Conservation (phyloP, 2,329 filamentous ascomycete genomes). For the Botrytis byssoidea region DNA sequence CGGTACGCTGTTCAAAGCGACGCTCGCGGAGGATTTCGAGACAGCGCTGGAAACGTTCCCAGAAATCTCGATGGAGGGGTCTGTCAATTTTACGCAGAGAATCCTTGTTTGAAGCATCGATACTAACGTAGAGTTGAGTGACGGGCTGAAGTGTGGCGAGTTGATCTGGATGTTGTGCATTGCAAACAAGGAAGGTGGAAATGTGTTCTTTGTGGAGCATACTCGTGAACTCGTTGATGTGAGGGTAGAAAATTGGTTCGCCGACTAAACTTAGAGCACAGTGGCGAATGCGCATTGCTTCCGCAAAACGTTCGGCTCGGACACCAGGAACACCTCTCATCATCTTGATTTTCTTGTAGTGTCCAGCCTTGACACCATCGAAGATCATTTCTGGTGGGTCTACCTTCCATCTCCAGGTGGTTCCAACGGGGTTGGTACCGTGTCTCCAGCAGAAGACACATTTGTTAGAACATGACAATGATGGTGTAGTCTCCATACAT, state of each 20-base stretch:
- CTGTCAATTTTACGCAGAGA: slow-evolving; percentile 85
- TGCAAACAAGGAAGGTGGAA: slow-evolving; percentile 93
- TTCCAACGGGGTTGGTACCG: slow-evolving; percentile 94
- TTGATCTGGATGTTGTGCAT: slow-evolving; percentile 93
- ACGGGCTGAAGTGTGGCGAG: slow-evolving; percentile 78
- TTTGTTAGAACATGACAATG: slow-evolving; percentile 94
- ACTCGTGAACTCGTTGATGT: slow-evolving; percentile 87
- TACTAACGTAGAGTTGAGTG: slow-evolving; percentile 94
- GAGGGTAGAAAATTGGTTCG: slow-evolving; percentile 97
- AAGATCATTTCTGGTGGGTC: slow-evolving; percentile 90
- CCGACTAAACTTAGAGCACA: slow-evolving; percentile 91
- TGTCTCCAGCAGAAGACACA: slow-evolving; percentile 99
- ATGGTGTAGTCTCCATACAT: slow-evolving; percentile 97
- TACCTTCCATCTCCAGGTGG: slow-evolving; percentile 94
- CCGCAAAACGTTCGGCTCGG: slow-evolving; percentile 83
- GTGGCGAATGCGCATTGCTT: slow-evolving; percentile 90
- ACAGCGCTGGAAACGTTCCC: slow-evolving; percentile 91
- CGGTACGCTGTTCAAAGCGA: slow-evolving; percentile 82
- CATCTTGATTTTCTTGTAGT: slow-evolving; percentile 98
- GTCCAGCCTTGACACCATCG: slow-evolving; percentile 81
- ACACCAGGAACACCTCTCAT: slow-evolving; percentile 91
- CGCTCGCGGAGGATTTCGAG: slow-evolving; percentile 84
- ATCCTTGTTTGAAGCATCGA: slow-evolving; percentile 89
- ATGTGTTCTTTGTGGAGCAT: slow-evolving; percentile 85
- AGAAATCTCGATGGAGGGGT: slow-evolving; percentile 92